Evolutionary conservation across 768 basidiomycete species (phyloP), one percentile per base, ranked within the genome.

Genomic region (Suillus plorans): DNA sequence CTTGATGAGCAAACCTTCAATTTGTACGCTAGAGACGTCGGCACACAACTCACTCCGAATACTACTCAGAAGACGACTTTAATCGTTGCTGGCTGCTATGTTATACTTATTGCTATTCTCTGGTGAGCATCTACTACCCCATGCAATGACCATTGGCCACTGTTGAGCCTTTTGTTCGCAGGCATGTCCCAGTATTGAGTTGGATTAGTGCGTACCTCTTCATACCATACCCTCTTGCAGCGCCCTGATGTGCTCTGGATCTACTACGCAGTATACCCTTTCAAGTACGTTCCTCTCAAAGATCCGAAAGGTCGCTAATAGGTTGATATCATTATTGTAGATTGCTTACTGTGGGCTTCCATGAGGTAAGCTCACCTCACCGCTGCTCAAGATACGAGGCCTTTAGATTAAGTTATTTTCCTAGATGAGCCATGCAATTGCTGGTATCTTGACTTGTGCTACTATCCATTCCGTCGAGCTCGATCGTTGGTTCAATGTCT

Each of bases 401-500:
- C 47, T 25, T 28, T n/a, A 62, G 41, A 22, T 61, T 7, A 8
- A 18, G 60, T 36, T 60, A 62, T 64, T 59, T 58, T 57, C 31
- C 7, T 52, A 93, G 91, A 91, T 94, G 90, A 92, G 90, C 82
- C 93, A 95, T 75, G 93, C 93, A 6, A 69, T 94, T 62, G 79
- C 86, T 53, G 93, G 93, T 52, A 77, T 95, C 37, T 80, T 95
- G 39, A 95, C 93, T 20, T 93, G 93, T 67, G 93, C 93, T n/a
- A 85, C 76, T 42, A 94, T 95, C 49, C 86, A 94, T 70, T 92
- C 91, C 16, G 89, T 95, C 57, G 87, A 93, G 71, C 85, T 95
- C 16, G 93, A 95, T 78, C 94, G 93, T 93, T 76, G 70, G 90
- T 82, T 22, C 36, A 41, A 31, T 18, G 49, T 61, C 9, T 49